phyloP scores from a whole-genome alignment of 352 stramenopile species.

The Albugo laibachii region DNA sequence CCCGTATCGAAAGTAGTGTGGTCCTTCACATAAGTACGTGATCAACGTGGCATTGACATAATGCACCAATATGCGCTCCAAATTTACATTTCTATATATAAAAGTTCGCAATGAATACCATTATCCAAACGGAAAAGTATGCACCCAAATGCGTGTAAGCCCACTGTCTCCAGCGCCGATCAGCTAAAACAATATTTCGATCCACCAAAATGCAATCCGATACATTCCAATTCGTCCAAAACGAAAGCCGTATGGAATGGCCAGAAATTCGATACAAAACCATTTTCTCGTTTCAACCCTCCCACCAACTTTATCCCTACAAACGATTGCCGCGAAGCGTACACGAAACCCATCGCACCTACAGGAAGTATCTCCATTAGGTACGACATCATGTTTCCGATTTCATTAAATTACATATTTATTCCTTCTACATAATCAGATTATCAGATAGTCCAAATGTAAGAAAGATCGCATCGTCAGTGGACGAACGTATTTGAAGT shows the following conservation, averaged over 20 bases:
- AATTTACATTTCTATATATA: too few species aligned
- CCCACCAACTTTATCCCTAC: constrained; percentile 14
- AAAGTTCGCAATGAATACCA: too few species aligned
- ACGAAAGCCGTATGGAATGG: constrained; percentile 18
- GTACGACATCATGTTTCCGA: neutral
- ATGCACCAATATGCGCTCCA: too few species aligned
- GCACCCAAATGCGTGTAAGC: too few species aligned
- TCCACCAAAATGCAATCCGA: too few species aligned
- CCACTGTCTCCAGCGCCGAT: too few species aligned
- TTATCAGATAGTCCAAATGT: constrained; percentile 6
- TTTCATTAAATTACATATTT: neutral
- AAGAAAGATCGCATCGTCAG: neutral
- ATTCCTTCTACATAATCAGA: neutral
- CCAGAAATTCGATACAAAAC: constrained; percentile 25
- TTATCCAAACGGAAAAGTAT: too few species aligned
- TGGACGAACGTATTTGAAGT: neutral
- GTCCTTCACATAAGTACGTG: too few species aligned
- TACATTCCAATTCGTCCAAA: too few species aligned
- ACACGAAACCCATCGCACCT: constrained; percentile 7
- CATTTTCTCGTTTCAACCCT: constrained; percentile 18
- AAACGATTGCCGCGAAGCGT: constrained; percentile 15
- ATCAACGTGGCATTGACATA: too few species aligned
- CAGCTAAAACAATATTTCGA: too few species aligned
- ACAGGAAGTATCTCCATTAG: constrained; percentile 12
- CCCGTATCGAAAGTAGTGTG: too few species aligned